Evolutionary conservation across 2,329 filamentous ascomycete species (phyloP), one percentile per base, ranked within the genome.

Genomic region (Xylariaceae sp.): DNA sequence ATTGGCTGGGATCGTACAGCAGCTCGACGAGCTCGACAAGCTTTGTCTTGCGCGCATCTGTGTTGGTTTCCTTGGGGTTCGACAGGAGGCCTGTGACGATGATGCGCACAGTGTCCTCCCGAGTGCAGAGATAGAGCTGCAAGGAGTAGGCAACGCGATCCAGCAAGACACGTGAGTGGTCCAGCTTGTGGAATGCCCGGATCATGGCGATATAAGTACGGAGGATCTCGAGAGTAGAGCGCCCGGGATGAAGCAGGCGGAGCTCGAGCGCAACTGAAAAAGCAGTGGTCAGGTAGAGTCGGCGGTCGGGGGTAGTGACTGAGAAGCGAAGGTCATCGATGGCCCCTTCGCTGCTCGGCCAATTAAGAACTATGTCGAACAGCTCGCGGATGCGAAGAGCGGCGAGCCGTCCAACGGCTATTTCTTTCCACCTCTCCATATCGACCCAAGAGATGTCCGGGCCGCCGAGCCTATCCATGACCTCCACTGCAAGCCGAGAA

Each of bases 191-290:
- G 45, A 89, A 87, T 0, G 81, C 79, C 38, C 77, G 75, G 40
- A 90, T 89, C 62, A 89, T 81, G 43, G 75, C 78, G 38, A 89
- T 84, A 56, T 90, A 90, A 3, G 82, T 77, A 45, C 80, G 77
- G 31, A 90, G 56, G 21, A 90, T 86, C 40, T 85, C 76, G 3
- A 83, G 68, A 1, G 84, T 89, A 13, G 82, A 87, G 25, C 80
- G 72, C 3, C 83, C 84, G 1, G 84, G 79, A 49, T 90, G 83
- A 9, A 92, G 63, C 6, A 93, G 61, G 11, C 81, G 73, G 33
- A 65, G 70, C 37, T 77, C 75, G 13, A 90, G 58, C 9, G 80
- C 72, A 7, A 69, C 63, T 1, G 79, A 75, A 55, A 90, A 90
- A 23, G 68, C 70, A 26, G 77, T 72, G 2, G 82, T 87, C 8